These are phyloP conservation scores for Rubroboletus pulcherrimus DNA, from an alignment of 768 basidiomycete species.

Conservation along the genomic window DNA sequence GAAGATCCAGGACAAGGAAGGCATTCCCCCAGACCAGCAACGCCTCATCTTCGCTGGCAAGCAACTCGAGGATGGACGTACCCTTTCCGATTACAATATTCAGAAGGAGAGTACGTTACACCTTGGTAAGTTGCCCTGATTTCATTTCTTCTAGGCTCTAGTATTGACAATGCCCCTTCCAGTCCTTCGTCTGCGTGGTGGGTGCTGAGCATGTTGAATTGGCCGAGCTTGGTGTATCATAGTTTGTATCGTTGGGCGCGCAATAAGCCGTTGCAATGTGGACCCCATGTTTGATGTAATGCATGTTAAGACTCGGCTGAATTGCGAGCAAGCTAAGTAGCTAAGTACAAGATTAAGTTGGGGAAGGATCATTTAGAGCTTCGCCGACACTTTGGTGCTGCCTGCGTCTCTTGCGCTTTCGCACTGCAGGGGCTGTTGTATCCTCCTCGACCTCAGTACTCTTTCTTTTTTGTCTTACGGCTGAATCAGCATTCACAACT, in stretches of 20 bases:
- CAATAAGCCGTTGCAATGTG: neutral
- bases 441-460: neutral
- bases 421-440: neutral
- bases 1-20: constrained; percentile 80
- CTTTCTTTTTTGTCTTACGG: constrained; percentile 21
- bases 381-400: neutral
- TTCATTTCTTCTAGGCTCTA: accelerated
- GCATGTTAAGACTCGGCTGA: neutral
- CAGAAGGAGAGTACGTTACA: constrained; percentile 74
- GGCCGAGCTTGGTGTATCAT: neutral
- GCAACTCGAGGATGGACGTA: constrained; percentile 75
- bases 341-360: neutral
- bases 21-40: constrained; percentile 76
- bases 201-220: constrained; percentile 38
- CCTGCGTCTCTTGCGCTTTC: constrained; percentile 26
- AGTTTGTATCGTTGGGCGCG: constrained; percentile 1
- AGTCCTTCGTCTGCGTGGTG: constrained; percentile 81
- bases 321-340: neutral
- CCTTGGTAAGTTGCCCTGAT: constrained; percentile 33
- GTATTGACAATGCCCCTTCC: neutral
- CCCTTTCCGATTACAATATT: constrained; percentile 74
- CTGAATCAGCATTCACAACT: neutral
- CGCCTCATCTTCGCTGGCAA: constrained; percentile 79
- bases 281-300: neutral
- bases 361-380: neutral